Evolutionary conservation across 257 asterid species (phyloP).

Genomic region (Solanum pennellii): DNA sequence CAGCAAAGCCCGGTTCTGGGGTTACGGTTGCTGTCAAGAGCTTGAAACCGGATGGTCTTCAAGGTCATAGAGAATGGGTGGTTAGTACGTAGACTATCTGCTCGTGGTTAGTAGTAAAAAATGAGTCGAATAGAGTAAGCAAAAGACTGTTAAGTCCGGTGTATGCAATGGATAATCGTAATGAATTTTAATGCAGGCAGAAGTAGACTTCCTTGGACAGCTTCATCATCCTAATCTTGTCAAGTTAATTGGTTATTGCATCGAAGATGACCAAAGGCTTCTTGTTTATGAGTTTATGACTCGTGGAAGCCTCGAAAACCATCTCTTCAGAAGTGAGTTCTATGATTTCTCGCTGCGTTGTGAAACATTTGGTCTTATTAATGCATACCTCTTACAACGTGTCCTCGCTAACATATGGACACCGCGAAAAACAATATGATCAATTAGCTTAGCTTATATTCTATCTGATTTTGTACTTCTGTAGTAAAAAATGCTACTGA

Average conservation of each 20-base stretch:
- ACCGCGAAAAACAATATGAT: neutral
- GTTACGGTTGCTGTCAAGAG: constrained; percentile 90
- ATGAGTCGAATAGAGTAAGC: constrained; percentile 7
- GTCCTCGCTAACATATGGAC: neutral
- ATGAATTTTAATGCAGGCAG: constrained; percentile 59
- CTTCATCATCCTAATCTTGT: constrained; percentile 93
- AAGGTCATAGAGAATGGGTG: constrained; percentile 99
- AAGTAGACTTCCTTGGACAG: constrained; percentile 89
- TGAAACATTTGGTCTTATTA: neutral
- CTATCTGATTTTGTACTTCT: neutral
- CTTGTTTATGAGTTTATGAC: constrained; percentile 95
- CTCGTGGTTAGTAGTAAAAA: constrained; percentile 7
- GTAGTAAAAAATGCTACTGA: neutral
- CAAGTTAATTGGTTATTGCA: constrained; percentile 81
- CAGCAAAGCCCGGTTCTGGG: constrained; percentile 94
- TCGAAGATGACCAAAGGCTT: constrained; percentile 88
- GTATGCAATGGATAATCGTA: neutral
- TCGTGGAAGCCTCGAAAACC: constrained; percentile 96
- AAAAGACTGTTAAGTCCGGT: neutral
- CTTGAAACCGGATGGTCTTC: constrained; percentile 84
- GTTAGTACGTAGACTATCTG: constrained; percentile 42
- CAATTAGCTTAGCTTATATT: neutral
- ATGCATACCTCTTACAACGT: neutral
- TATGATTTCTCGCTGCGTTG: neutral
- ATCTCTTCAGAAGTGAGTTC: constrained; percentile 82